These are phyloP conservation scores for Aspergillus homomorphus DNA, from an alignment of 495 filamentous ascomycete species.

Conservation along the genomic window DNA sequence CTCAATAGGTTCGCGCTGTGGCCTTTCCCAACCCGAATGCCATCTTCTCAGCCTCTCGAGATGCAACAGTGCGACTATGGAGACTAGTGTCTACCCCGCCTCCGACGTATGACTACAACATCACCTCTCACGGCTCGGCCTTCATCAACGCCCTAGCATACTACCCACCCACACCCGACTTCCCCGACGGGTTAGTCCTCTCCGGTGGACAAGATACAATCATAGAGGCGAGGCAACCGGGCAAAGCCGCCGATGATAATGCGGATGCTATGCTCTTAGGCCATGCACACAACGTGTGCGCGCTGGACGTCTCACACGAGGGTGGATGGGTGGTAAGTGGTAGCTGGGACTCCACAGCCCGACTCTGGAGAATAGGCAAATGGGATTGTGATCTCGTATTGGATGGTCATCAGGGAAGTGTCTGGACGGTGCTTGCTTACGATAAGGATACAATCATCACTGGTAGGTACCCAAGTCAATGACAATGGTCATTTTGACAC, in stretches of 20 bases:
- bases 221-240: constrained; percentile 80
- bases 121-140: constrained; percentile 69
- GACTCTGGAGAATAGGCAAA: constrained; percentile 70
- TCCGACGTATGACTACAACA: constrained; percentile 69
- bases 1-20: constrained; percentile 77
- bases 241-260: constrained; percentile 62
- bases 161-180: constrained; percentile 62
- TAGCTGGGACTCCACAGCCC: constrained; percentile 88
- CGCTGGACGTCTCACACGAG: constrained; percentile 72
- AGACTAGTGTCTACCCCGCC: constrained; percentile 61
- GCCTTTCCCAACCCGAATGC: constrained; percentile 70
- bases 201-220: constrained; percentile 88
- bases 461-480: constrained; percentile 42
- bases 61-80: constrained; percentile 89
- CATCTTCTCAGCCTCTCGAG: constrained; percentile 82
- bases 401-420: constrained; percentile 71
- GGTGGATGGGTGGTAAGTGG: constrained; percentile 77
- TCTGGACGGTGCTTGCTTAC: constrained; percentile 88
- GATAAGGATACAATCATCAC: constrained; percentile 80
- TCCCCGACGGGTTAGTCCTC: constrained; percentile 77
- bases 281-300: constrained; percentile 81
- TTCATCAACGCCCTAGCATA: constrained; percentile 87
- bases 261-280: constrained; percentile 84
- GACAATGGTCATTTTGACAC: background rate
- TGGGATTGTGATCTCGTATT: constrained; percentile 74